Evolutionary conservation across 192 early-diverging fungal species (phyloP), one percentile per base, ranked within the genome.

Genomic region (Podochytrium sp.): DNA sequence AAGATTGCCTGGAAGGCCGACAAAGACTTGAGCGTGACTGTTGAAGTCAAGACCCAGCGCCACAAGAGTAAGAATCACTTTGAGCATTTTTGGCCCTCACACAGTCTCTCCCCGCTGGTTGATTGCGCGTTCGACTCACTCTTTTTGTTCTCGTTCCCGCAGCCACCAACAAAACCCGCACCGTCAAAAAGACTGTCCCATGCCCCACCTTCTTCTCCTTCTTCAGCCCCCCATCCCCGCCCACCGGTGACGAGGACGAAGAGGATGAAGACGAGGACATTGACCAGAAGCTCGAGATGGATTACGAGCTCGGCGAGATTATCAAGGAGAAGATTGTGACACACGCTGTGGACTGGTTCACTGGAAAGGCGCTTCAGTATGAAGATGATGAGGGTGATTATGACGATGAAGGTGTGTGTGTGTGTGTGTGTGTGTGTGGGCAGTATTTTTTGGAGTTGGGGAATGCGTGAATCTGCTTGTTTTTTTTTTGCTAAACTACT

Each of bases 11-110:
- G 98, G 98, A 98, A 98, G 84, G 94, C 96, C 68, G 95, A 91
- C 78, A 93, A 97, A 87, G 91, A 98, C 81, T 88, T 99, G 50
- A 92, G 91, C 68, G 90, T 97, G 59, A 95, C 87, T 16, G 85
- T 97, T 64, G 96, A 99, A 85, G 92, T 95, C 81, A 97, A 95
- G 89, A 98, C 96, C 85, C 98, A 99, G 88, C 94, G 97, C 62
- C 95, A 97, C 87, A 98, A 96, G 89, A 91, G 87, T 88, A 65
- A 25, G 63, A 43, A 14, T 47, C 52, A 7, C 20, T 25, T 23
- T 55, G n/a, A 47, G n/a, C 43, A 47, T 47, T 47, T 47, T 20
- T 16, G 43, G n/a, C 43, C 43, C n/a, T 10, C n/a, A 16, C 43
- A 10, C 12, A 47, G n/a, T 47, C 43, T 16, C 10, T 47, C n/a